Percentiles rank a stretch among this genome's conserved stretches.
These are phyloP conservation scores for Pseudevernia furfuracea DNA, from an alignment of 495 filamentous ascomycete species.

Conservation along the genomic window DNA sequence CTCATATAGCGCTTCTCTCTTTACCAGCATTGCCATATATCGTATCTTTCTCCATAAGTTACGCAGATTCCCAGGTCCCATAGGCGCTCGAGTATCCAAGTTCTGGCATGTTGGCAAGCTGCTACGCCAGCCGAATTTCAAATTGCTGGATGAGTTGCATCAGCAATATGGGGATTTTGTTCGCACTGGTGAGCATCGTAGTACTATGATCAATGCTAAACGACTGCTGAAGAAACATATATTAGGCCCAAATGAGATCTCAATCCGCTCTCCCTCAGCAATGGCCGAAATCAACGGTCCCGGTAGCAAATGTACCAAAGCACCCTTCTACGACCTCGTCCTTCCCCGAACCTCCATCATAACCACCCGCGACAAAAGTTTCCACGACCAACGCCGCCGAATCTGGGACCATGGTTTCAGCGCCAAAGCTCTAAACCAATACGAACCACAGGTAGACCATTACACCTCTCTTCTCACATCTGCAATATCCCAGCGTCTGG, in stretches of 20 bases:
- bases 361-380: conserved; percentile 27
- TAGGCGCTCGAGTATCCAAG: conserved; percentile 36
- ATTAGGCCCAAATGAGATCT: conserved; percentile 31
- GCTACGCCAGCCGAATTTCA: conserved; percentile 31
- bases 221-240: background rate
- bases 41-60: conserved; percentile 41
- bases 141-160: conserved; percentile 30
- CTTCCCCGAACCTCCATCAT: conserved; percentile 27
- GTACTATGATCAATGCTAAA: background rate
- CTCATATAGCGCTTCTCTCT: conserved; percentile 32
- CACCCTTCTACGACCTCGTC: conserved; percentile 30
- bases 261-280: conserved; percentile 33
- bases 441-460: conserved; percentile 28
- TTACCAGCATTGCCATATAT: conserved; percentile 42
- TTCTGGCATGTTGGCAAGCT: conserved; percentile 35
- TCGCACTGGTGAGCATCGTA: conserved; percentile 24
- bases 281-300: conserved; percentile 25
- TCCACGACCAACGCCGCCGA: conserved; percentile 34
- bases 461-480: conserved; percentile 25
- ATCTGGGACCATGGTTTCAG: conserved; percentile 33
- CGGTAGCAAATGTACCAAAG: conserved; percentile 29
- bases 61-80: conserved; percentile 39
- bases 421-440: conserved; percentile 22
- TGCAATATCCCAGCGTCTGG: conserved; percentile 19
- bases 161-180: conserved; percentile 36